phyloP scores from a whole-genome alignment of 257 asterid species.

The Rehmannia glutinosa region DNA sequence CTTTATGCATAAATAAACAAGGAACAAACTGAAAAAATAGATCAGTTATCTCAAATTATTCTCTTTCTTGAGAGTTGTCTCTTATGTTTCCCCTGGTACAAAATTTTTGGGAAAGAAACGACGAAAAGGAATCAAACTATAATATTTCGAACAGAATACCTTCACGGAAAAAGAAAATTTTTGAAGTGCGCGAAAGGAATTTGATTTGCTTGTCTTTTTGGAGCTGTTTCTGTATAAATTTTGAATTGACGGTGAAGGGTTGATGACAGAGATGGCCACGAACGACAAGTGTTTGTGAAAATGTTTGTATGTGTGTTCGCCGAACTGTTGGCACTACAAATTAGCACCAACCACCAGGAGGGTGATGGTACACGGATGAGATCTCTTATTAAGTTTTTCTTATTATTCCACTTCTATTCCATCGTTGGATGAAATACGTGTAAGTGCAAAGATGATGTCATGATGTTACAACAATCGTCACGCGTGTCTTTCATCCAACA shows the following conservation, averaged over 20 bases:
- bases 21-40: neutral
- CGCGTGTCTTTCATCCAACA: no score
- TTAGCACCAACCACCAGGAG: neutral
- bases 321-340: neutral
- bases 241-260: neutral
- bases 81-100: neutral
- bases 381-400: neutral
- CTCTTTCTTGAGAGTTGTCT: neutral
- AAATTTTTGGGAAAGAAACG: neutral
- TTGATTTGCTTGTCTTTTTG: neutral
- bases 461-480: no score
- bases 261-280: constrained; percentile 10
- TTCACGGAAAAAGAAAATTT: neutral
- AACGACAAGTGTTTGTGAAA: neutral
- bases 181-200: neutral
- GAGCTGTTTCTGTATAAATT: neutral
- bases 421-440: no score
- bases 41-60: neutral
- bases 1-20: neutral
- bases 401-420: no score
- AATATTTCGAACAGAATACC: neutral
- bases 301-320: neutral
- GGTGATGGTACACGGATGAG: neutral
- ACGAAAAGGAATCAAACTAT: neutral
- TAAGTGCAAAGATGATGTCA: no score